Evolutionary conservation across 352 stramenopile species (phyloP).

Genomic region (Phytophthora pinifolia): DNA sequence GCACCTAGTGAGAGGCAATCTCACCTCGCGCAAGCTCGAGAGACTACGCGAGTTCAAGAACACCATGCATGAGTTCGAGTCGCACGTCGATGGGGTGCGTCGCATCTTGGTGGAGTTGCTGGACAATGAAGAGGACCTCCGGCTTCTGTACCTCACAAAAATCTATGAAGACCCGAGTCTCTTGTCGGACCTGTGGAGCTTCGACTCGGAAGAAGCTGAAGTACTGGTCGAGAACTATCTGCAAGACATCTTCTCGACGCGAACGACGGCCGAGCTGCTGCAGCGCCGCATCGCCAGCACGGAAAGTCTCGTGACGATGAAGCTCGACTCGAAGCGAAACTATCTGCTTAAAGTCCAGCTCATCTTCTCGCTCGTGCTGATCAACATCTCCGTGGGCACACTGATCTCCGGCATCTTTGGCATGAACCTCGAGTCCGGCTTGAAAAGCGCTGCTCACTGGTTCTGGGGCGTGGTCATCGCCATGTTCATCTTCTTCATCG

Average conservation of each 20-base stretch:
- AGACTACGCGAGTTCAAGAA: conserved; percentile 59
- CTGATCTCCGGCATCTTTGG: conserved; percentile 35
- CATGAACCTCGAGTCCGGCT: conserved; percentile 36
- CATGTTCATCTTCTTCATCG: conserved; percentile 33
- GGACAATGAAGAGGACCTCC: conserved; percentile 62
- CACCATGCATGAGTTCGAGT: conserved; percentile 60
- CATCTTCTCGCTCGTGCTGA: conserved; percentile 34
- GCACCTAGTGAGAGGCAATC: conserved; percentile 37
- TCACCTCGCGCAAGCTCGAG: conserved; percentile 46
- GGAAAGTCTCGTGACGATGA: conserved; percentile 66
- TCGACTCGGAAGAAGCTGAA: conserved; percentile 68
- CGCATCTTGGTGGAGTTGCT: conserved; percentile 55
- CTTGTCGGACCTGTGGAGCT: conserved; percentile 47
- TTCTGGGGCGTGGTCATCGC: conserved; percentile 40
- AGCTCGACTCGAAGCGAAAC: conserved; percentile 72
- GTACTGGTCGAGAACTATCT: conserved; percentile 68
- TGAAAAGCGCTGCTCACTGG: conserved; percentile 25
- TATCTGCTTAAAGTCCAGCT: conserved; percentile 46
- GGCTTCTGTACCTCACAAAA: conserved; percentile 57
- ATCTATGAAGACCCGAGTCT: conserved; percentile 48
- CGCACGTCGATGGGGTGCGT: conserved; percentile 50
- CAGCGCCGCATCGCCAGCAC: conserved; percentile 70
- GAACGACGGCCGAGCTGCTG: conserved; percentile 54
- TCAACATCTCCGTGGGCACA: conserved; percentile 35
- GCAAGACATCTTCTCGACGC: conserved; percentile 73